Base-by-base conservation (phyloP, 2,329 filamentous ascomycete species). In the Lojkania enalia region DNA sequence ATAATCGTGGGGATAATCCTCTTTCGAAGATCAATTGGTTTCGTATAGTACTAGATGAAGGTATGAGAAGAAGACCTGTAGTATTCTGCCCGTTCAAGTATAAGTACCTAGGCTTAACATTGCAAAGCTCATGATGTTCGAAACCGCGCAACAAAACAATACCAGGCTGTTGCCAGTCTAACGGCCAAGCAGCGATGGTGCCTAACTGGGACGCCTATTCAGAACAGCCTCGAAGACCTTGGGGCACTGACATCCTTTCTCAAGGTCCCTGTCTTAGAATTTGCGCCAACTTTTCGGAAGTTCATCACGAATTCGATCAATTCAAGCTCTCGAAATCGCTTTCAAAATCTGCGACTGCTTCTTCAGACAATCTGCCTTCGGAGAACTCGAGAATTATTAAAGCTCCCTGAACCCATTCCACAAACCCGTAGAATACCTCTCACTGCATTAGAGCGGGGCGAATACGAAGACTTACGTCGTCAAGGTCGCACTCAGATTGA, bases 191-290 rank as follows among this genome's bases (percentile, higher is more conserved):
- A 21, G 19, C 54, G 54, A 6, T 54, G 47, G 54, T 52, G 49
- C 37, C 35, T 55, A 2, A 56, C 55, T 13, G 51, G 53, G 38
- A 58, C 55, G 15, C 55, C 55, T 11, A 56, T 58, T 20, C 55
- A 58, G 36, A 58, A 75, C 38, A 58, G 56, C 0, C 54, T 76
- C 0, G 66, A 74, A 15, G 71, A 75, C 46, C 70, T 66, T 18
- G 71, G 67, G 0, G 57, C 71, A 0, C 52, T 76, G 0, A 45
- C 46, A 12, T 32, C 33, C 7, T 55, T 55, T 23, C 35, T 55
- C 12, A 45, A 43, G 23, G 31, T 52, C 5, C 44, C 49, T 6
- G 30, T 48, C 18, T 29, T 55, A 3, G 42, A 52, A 13, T 11
- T 44, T 11, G 14, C 37, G 12, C 21, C 27, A 14, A 42, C 21